Base-by-base conservation (phyloP, 768 basidiomycete species). In the Phylloporus scabripes region DNA sequence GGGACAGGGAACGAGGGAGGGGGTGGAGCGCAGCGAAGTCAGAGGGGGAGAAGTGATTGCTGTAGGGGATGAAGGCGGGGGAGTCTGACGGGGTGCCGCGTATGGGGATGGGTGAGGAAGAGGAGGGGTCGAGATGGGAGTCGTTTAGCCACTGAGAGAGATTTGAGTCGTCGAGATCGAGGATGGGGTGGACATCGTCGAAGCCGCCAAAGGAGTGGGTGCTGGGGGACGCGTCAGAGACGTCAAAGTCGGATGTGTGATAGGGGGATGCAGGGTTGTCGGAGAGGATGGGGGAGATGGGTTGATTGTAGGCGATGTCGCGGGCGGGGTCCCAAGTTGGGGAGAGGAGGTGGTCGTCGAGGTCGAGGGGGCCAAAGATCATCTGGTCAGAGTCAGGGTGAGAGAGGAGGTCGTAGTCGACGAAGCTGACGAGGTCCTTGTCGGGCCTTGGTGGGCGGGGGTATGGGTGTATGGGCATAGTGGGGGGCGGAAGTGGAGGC, bases 101-200 rank as follows among this genome's bases (percentile, higher is more conserved):
- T 45, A 83, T 83, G 54, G 82, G 75, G 57, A 85, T 82, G 21
- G 86, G 84, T 0, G 82, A 79, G 3, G 82, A 76, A 7, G 75
- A 59, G 50, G 70, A 63, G 0, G 61, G 56, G 34, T 67, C 66
- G 23, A 65, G 52, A 43, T 82, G 80, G 43, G 79, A 66, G 64
- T 87, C 85, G 59, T 77, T 74, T 45, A 87, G 72, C 85, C 85
- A 87, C 53, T 75, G 72, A 0, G 77, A 71, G 4, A 81, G 69
- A 33, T 73, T 61, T 54, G 67, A 59, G 51, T 72, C 71, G 50
- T 69, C 70, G 52, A 66, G 62, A 59, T 81, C 79, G 29, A 66
- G 64, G 39, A 70, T 51, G 28, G 66, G 57, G 33, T 65, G 61
- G 14, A 62, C 49, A n/a, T 71, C 71, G 40, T 60, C 56, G 49